Percentiles rank a stretch among this genome's conserved stretches.
Conservation (phyloP, 2,329 filamentous ascomycete species). For the Ophiostoma novo-ulmi region DNA sequence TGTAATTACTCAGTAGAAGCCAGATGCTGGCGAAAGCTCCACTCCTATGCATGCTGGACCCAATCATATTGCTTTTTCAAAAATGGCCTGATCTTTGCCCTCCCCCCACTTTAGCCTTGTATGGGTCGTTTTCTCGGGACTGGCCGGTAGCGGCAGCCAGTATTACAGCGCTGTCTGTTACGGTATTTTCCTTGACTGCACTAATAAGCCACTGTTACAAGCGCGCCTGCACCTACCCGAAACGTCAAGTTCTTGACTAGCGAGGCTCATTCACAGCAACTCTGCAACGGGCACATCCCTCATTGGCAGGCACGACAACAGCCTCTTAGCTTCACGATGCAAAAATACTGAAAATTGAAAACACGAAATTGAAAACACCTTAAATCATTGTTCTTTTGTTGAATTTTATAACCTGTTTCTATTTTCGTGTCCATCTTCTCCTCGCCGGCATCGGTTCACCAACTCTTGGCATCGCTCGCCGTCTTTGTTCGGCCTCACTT, state of each 20-base stretch:
- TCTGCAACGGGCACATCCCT: not conserved
- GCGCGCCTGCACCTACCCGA: constrained; percentile 8
- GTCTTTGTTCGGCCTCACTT: not conserved
- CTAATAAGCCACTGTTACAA: not conserved
- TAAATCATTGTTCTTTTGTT: not conserved
- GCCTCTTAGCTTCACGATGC: not conserved
- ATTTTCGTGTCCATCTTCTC: not conserved
- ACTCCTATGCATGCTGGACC: not conserved
- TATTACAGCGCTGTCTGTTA: constrained; percentile 1
- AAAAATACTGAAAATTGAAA: not conserved
- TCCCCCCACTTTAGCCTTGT: constrained; percentile 19
- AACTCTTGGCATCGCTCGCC: not conserved
- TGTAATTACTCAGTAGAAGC: too few species aligned
- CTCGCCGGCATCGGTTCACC: not conserved
- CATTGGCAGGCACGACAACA: not conserved
- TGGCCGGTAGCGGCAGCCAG: constrained; percentile 19
- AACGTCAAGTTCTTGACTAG: not conserved
- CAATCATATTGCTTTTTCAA: not conserved
- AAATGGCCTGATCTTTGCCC: constrained; percentile 24
- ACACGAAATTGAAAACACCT: not conserved
- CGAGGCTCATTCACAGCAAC: not conserved
- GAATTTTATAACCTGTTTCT: not conserved
- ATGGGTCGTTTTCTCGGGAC: constrained; percentile 24
- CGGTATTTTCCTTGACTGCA: constrained; percentile 6
- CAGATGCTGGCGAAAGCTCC: not conserved